Evolutionary conservation across 2,329 filamentous ascomycete genomes (phyloP), one percentile per base, ranked within the genome.

Genomic region (Pyrenochaeta sp.): DNA sequence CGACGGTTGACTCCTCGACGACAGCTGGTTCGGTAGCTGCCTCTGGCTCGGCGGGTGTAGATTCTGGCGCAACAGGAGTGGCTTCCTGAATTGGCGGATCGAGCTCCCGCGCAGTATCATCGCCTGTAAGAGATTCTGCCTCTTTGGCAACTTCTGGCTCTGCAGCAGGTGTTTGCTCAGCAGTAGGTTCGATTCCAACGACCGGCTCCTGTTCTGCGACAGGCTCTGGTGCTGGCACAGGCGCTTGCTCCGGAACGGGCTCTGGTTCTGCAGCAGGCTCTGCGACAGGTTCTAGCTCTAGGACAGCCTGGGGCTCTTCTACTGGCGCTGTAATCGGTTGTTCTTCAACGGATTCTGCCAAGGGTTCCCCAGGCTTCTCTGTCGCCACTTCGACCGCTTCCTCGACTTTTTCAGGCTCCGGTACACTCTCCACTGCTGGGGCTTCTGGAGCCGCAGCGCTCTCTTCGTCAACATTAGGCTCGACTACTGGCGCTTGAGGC

Each of bases 311-410:
- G 10, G 19, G 27, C 8, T 26, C n/a, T 27, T 15, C 15, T 18
- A 20, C 15, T 23, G 18, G 14, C 3, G 26, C 24, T 11, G 14
- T 30, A 13, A 14, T 28, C 19, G 22, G n/a, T 27, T 23, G 35
- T 14, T 14, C 35, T 23, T 24, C 37, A 24, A 17, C 41, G 18
- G 42, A 6, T 23, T 29, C 9, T 26, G 35, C 17, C 2, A 30
- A 10, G 8, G 24, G 9, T 17, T 34, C 37, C 6, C n/a, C 30
- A 6, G 20, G 6, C 14, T 20, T 18, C 23, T 32, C 43, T n/a
- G 45, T 32, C 19, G 38, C 45, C n/a, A 34, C 35, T 14, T 15
- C 31, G 14, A 23, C 43, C 13, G 30, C 22, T 4, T 26, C 36
- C 18, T 46, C 7, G 3, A 13, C 27, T 24, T 27, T 14, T 28